These are phyloP conservation scores for Candida bentonensis DNA, from an alignment of 805 yeast genomes.

Conservation along the genomic window DNA sequence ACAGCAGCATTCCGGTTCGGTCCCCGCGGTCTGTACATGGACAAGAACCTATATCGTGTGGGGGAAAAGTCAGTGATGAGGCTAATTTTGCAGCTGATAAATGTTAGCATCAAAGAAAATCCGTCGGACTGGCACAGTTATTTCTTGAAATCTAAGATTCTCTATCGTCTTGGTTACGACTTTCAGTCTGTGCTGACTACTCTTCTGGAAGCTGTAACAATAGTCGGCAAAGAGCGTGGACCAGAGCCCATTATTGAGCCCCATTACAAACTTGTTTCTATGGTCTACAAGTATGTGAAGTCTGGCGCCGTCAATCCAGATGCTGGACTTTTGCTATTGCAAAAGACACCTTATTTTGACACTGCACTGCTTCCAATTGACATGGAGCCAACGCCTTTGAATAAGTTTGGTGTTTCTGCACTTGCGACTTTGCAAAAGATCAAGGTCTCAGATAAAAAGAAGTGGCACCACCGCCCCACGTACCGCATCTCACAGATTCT, in stretches of 20 bases:
- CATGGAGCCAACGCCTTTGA: neutral
- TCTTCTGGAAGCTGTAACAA: slow-evolving; percentile 21
- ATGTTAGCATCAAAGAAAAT: slow-evolving; percentile 31
- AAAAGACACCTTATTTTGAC: slow-evolving; percentile 22
- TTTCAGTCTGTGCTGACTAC: slow-evolving; percentile 26
- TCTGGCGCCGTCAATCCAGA: slow-evolving; percentile 21
- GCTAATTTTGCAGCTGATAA: slow-evolving; percentile 30
- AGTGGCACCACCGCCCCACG: slow-evolving; percentile 84
- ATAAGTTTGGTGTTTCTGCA: slow-evolving; percentile 26
- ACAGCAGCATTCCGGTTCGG: slow-evolving; percentile 31
- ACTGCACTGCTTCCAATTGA: slow-evolving; percentile 10
- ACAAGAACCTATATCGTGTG: slow-evolving; percentile 6
- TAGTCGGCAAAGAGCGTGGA: slow-evolving; percentile 4
- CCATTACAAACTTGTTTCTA: slow-evolving; percentile 49
- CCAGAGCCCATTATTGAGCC: slow-evolving; percentile 60
- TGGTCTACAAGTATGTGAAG: slow-evolving; percentile 42
- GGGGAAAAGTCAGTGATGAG: slow-evolving; percentile 17
- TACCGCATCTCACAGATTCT: slow-evolving; percentile 55
- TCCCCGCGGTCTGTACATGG: slow-evolving; percentile 12
- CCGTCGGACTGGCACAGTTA: slow-evolving; percentile 46
- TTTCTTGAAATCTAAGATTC: slow-evolving; percentile 45
- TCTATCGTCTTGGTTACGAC: slow-evolving; percentile 32
- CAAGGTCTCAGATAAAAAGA: slow-evolving; percentile 52
- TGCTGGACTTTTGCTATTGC: slow-evolving; percentile 28
- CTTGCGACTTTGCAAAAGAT: slow-evolving; percentile 35